phyloP scores from a whole-genome alignment of 306 rosid species.

The Elaeagnus macrophylla region DNA sequence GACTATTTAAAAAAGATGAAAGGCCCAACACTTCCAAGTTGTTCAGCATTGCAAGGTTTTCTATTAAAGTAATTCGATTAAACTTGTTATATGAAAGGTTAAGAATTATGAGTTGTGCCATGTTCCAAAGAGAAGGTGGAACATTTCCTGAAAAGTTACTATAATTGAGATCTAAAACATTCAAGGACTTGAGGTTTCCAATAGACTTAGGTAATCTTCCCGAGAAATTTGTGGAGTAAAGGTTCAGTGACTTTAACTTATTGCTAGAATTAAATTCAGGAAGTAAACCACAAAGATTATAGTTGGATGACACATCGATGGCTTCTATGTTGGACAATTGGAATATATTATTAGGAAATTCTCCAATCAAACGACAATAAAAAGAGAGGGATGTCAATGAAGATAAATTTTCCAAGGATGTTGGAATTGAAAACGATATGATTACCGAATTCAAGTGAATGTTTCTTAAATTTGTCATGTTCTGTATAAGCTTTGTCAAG shows the following conservation, averaged over 20 bases:
- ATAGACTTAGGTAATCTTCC: not conserved
- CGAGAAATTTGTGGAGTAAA: rapidly evolving
- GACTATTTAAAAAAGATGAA: not conserved
- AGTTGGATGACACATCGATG: not conserved
- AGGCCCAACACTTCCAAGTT: not conserved
- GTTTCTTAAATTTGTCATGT: not conserved
- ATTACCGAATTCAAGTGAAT: not conserved
- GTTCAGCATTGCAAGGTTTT: not conserved
- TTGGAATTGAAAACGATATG: not conserved
- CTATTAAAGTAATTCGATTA: not conserved
- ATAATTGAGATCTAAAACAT: not conserved
- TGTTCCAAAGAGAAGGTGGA: constrained; percentile 4
- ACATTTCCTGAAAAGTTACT: not conserved
- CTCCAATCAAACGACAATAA: not conserved
- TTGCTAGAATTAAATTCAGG: not conserved
- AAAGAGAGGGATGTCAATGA: constrained; percentile 1
- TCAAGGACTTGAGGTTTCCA: not conserved
- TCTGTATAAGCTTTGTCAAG: not conserved
- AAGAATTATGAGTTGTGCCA: not conserved
- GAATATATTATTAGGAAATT: not conserved
- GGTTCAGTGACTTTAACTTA: not conserved
- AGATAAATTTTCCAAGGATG: not conserved
- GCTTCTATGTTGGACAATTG: not conserved
- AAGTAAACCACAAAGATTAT: not conserved
- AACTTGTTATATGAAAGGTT: not conserved